Base-by-base conservation (phyloP, 805 yeast species). In the Starmerella gropengiesseri region DNA sequence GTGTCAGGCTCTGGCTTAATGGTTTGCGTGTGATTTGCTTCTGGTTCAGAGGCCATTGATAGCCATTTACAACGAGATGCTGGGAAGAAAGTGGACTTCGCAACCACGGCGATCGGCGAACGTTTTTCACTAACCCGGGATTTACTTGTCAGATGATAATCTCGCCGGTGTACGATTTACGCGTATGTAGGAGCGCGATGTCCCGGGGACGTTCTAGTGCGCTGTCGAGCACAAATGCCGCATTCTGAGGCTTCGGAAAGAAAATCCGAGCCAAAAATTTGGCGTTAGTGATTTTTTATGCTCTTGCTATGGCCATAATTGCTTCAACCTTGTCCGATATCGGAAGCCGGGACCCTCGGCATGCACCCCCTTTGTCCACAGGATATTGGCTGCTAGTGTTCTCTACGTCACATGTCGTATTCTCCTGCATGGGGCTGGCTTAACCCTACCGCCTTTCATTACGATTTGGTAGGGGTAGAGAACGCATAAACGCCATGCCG, bases 1-100 rank as follows among this genome's bases (percentile, higher is more conserved):
- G 28, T 31, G 16, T 38, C 39, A 22, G 43, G 27, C 13, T 38
- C 46, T 3, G 39, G 20, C 35, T 37, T 43, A 7, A 38, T 33
- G 5, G 37, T 7, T 12, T 32, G 13, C 4, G 26, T 8, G 18
- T 32, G 28, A 17, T 20, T 28, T 13, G 20, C 17, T n/a, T 36
- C 33, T 29, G 25, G 30, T 26, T 40, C 39, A 21, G 33, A 31
- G 26, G 43, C 36, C 43, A 40, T 40, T 19, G 31, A 20, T 23
- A 19, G 20, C 29, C 43, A 40, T 40, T 27, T 22, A 40, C 26
- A 12, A 17, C 13, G 20, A 13, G 25, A 25, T 11, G 9, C 23
- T n/a, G n/a, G n/a, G n/a, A n/a, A n/a, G n/a, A n/a, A 14, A 23
- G 14, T 3, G 37, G 5, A 31, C 13, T 19, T 17, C 11, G 27